These are phyloP conservation scores for Ilex aquifolium DNA, from an alignment of 257 asterid species.

Conservation along the genomic window DNA sequence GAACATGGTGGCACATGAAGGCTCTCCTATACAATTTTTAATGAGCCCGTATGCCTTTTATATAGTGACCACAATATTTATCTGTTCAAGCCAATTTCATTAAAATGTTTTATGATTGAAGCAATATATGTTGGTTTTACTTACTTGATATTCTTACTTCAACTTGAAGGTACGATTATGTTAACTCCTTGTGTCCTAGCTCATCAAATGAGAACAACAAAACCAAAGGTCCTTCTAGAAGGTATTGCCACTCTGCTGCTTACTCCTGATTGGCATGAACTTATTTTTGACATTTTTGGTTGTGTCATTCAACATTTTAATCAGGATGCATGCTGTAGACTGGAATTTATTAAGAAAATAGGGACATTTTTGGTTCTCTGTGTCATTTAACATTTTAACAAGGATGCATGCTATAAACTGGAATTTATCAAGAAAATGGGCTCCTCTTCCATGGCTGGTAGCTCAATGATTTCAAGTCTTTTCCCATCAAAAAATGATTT, in stretches of 20 bases:
- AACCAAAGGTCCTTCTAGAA: constrained; percentile 41
- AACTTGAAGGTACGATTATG: constrained; percentile 62
- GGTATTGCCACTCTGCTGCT: constrained; percentile 33
- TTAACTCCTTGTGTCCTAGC: constrained; percentile 62
- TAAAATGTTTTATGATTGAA: constrained; percentile 9
- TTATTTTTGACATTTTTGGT: constrained; percentile 3
- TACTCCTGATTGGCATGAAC: neutral
- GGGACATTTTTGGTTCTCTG: neutral
- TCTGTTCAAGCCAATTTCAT: neutral
- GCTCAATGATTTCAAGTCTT: too few relatives aligned
- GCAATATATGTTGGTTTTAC: constrained; percentile 2
- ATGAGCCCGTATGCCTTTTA: constrained; percentile 61
- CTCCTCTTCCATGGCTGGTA: too few relatives aligned
- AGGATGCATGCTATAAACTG: too few relatives aligned
- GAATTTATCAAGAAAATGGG: too few relatives aligned
- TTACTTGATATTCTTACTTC: constrained; percentile 3
- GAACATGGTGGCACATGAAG: constrained; percentile 44
- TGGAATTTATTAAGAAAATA: too few relatives aligned
- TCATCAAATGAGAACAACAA: constrained; percentile 28
- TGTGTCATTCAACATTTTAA: constrained; percentile 2
- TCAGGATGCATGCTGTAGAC: too few relatives aligned
- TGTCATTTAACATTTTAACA: neutral
- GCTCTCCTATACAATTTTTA: constrained; percentile 45
- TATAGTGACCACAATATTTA: constrained; percentile 3
- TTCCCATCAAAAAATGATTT: too few relatives aligned